Evolutionary conservation across 2,329 filamentous ascomycete genomes (phyloP).

Genomic region (Cytospora piceicola): DNA sequence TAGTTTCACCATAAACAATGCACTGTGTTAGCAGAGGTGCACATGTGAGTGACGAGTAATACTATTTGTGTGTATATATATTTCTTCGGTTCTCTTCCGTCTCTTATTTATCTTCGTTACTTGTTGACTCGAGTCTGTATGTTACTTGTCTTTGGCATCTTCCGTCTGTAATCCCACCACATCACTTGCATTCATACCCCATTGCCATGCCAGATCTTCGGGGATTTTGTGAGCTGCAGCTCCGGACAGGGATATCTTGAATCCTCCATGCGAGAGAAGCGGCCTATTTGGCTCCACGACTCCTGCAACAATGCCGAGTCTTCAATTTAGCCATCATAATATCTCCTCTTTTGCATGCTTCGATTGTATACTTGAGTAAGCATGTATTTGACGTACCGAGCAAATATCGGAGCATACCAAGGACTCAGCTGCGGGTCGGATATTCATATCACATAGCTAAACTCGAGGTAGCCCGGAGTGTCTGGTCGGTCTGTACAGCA

Average conservation of each 20-base stretch:
- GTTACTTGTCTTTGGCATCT: not conserved
- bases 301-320: not conserved
- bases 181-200: not conserved
- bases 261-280: not conserved
- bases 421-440: not conserved
- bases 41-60: not conserved
- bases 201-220: not conserved
- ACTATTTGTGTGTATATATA: no score
- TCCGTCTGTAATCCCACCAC: not conserved
- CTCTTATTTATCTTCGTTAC: not conserved
- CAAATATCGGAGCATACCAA: not conserved
- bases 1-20: not conserved
- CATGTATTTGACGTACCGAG: not conserved
- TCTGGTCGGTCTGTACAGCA: not conserved
- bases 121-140: not conserved
- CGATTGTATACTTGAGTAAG: not conserved
- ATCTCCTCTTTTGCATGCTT: not conserved
- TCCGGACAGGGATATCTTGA: not conserved
- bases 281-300: not conserved
- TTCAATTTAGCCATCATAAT: no score
- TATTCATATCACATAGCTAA: not conserved
- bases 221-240: not conserved
- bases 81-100: not conserved
- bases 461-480: not conserved
- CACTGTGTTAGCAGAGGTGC: not conserved